phyloP scores from a whole-genome alignment of 306 rosid genomes.

The Pyrus bretschneideri region DNA sequence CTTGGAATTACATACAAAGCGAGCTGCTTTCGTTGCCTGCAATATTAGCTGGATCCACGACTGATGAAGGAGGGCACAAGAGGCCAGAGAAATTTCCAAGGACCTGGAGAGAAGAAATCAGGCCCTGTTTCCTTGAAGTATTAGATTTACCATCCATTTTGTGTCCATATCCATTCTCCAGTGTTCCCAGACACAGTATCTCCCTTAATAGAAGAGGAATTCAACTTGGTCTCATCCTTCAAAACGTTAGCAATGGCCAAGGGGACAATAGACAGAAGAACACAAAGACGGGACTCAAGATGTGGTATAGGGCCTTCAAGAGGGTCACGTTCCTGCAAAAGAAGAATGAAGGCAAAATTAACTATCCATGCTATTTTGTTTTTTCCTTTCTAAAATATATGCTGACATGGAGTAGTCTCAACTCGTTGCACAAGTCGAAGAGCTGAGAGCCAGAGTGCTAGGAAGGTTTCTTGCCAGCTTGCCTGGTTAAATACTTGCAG shows the following conservation, averaged over 20 bases:
- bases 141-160: conserved; percentile 26
- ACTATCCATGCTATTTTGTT: neutral
- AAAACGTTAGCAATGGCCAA: conserved; percentile 54
- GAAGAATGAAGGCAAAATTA: conserved; percentile 9
- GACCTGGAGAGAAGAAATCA: conserved; percentile 56
- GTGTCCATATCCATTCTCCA: conserved; percentile 26
- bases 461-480: conserved; percentile 77
- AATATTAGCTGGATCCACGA: conserved; percentile 53
- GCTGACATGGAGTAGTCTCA: conserved; percentile 37
- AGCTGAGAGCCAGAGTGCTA: conserved; percentile 83
- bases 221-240: conserved; percentile 33
- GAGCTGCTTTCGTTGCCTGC: conserved; percentile 63
- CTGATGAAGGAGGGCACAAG: conserved; percentile 62
- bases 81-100: conserved; percentile 70
- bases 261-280: conserved; percentile 65
- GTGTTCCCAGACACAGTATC: conserved; percentile 7
- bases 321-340: conserved; percentile 73
- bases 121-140: conserved; percentile 37
- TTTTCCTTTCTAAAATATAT: conserved; percentile 14
- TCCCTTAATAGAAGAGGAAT: conserved; percentile 21
- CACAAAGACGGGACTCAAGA: conserved; percentile 63
- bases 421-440: conserved; percentile 90
- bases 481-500: conserved; percentile 69
- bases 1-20: conserved; percentile 36
- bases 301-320: conserved; percentile 76